Percentiles rank a stretch among this genome's conserved stretches.
Evolutionary conservation across 148 eudicot genomes (phyloP).

Genomic region (Oxyria digyna): DNA sequence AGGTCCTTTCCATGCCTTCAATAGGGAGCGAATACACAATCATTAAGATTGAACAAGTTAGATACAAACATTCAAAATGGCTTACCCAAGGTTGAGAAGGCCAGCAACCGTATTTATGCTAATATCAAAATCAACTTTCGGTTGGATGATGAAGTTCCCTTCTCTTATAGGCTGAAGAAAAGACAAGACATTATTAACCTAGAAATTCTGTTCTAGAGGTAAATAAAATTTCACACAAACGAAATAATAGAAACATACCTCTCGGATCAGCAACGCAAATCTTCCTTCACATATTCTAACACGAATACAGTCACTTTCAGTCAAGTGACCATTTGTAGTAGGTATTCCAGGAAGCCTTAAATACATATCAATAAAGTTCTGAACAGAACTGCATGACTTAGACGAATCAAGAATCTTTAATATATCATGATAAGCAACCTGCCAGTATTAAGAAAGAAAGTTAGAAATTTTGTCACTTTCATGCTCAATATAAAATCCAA

Average conservation of each 20-base stretch:
- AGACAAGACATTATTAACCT: neutral
- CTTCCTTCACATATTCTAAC: slow-evolving; percentile 96
- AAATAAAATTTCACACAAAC: neutral
- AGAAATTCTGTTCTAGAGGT: neutral
- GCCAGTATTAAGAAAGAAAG: neutral
- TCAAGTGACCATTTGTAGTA: slow-evolving; percentile 54
- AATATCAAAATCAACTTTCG: slow-evolving; percentile 98
- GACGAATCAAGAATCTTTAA: slow-evolving; percentile 65
- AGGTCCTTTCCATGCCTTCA: neutral
- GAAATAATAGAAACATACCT: slow-evolving; percentile 36
- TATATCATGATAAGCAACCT: slow-evolving; percentile 89
- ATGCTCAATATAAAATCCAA: slow-evolving; percentile 1
- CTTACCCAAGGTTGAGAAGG: slow-evolving; percentile 94
- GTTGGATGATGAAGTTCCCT: slow-evolving; percentile 92
- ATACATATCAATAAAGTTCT: slow-evolving; percentile 85
- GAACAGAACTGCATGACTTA: slow-evolving; percentile 85
- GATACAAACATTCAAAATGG: neutral
- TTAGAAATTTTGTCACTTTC: neutral
- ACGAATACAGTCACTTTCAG: slow-evolving; percentile 91
- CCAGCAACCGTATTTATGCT: slow-evolving; percentile 90
- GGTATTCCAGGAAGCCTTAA: slow-evolving; percentile 81
- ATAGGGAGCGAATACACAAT: neutral
- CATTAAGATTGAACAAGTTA: neutral
- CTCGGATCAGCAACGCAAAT: slow-evolving; percentile 92
- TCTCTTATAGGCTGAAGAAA: slow-evolving; percentile 79